Percentiles rank a stretch among this genome's conserved stretches.
Conservation (phyloP, 2,329 filamentous ascomycete genomes). For the Sclerotiophoma versabilis region DNA sequence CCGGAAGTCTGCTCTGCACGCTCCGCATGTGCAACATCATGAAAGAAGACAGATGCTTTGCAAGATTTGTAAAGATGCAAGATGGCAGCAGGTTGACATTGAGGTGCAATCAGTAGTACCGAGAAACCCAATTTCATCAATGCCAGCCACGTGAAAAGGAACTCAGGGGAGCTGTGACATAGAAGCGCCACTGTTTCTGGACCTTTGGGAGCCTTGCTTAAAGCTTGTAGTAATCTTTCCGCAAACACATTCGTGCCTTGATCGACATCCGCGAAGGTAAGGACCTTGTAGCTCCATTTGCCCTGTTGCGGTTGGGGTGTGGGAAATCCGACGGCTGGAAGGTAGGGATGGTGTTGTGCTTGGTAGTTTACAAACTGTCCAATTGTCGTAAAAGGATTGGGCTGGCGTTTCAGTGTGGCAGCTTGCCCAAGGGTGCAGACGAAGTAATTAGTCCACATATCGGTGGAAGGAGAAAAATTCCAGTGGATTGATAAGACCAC, state of each 20-base stretch:
- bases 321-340: constrained; percentile 61
- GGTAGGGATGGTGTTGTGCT: constrained; percentile 48
- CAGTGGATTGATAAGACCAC: background rate
- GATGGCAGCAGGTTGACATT: constrained; percentile 57
- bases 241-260: constrained; percentile 49
- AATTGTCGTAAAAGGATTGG: constrained; percentile 55
- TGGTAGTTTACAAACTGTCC: constrained; percentile 60
- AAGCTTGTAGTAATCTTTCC: constrained; percentile 28
- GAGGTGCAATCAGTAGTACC: constrained; percentile 64
- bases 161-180: constrained; percentile 63
- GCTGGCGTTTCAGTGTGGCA: constrained; percentile 43
- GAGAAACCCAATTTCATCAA: constrained; percentile 63
- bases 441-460: constrained; percentile 61
- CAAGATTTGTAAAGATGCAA: constrained; percentile 61
- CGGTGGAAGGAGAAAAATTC: background rate
- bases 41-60: constrained; percentile 53
- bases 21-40: constrained; percentile 52
- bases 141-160: constrained; percentile 67
- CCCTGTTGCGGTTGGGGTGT: constrained; percentile 28
- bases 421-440: constrained; percentile 68
- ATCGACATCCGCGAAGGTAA: constrained; percentile 48
- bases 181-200: constrained; percentile 60
- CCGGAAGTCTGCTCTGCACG: constrained; percentile 38
- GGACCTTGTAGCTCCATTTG: constrained; percentile 39
- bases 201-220: constrained; percentile 17